Evolutionary conservation across 164 flowering plant genomes (phyloP).

Genomic region (Warburgia ugandensis): DNA sequence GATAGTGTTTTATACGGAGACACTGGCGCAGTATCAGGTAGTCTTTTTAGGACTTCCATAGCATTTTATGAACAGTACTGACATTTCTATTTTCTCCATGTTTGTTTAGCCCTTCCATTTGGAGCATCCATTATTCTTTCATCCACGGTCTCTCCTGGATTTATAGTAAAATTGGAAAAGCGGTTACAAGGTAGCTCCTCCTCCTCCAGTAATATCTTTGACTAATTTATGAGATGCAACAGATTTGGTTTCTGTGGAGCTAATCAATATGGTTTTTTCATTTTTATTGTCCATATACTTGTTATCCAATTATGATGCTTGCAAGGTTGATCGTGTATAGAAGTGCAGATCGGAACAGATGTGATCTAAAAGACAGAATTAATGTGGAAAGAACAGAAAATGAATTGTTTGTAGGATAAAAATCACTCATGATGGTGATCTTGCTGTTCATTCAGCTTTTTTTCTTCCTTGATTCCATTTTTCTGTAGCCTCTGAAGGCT

Average conservation of each 20-base stretch:
- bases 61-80: neutral
- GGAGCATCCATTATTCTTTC: conserved; percentile 84
- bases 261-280: neutral
- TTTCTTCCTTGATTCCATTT: too few species aligned
- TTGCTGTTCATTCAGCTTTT: too few species aligned
- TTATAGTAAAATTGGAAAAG: conserved; percentile 50
- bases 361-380: too few species aligned
- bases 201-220: neutral
- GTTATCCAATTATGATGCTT: too few species aligned
- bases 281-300: too few species aligned
- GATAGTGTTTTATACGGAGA: conserved; percentile 82
- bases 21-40: conserved; percentile 78
- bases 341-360: too few species aligned
- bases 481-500: too few species aligned
- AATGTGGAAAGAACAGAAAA: too few species aligned
- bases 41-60: neutral
- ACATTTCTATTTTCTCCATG: conserved; percentile 3
- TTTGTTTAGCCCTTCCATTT: conserved; percentile 61
- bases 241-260: neutral
- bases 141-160: conserved; percentile 95
- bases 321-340: too few species aligned
- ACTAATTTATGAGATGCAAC: neutral
- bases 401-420: too few species aligned
- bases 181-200: conserved; percentile 56
- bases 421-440: too few species aligned